These are phyloP conservation scores for Arachis hypogaea DNA, from an alignment of 306 rosid species.

Conservation along the genomic window DNA sequence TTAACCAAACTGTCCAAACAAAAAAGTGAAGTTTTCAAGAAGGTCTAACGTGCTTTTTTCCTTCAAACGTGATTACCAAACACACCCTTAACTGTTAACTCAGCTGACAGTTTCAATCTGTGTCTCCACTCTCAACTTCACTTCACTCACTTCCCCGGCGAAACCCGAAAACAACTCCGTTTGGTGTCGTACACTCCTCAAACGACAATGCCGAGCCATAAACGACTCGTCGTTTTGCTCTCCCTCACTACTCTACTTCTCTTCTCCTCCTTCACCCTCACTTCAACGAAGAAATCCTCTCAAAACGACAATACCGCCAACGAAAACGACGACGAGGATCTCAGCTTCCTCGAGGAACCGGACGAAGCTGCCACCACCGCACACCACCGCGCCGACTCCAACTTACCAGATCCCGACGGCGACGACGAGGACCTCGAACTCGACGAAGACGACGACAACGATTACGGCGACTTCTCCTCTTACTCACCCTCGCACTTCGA, in stretches of 20 bases:
- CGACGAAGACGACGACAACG: slow-evolving; percentile 45
- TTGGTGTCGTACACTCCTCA: background rate
- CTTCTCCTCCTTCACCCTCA: slow-evolving; percentile 59
- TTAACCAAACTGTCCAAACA: too few relatives aligned
- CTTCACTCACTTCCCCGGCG: slow-evolving; percentile 19
- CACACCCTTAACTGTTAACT: background rate
- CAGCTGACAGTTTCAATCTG: too few relatives aligned
- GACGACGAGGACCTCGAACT: slow-evolving; percentile 41
- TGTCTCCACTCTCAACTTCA: background rate
- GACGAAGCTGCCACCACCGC: slow-evolving; percentile 37
- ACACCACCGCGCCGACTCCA: background rate
- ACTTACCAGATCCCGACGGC: slow-evolving; percentile 57
- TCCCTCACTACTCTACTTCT: slow-evolving; percentile 56
- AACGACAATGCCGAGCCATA: slow-evolving; percentile 57
- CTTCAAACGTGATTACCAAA: too few relatives aligned
- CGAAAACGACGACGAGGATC: slow-evolving; percentile 85
- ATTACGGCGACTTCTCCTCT: slow-evolving; percentile 63
- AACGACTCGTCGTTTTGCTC: slow-evolving; percentile 53
- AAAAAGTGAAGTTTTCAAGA: too few relatives aligned
- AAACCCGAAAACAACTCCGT: background rate
- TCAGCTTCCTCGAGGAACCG: slow-evolving; percentile 85
- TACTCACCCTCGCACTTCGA: slow-evolving; percentile 54
- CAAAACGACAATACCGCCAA: slow-evolving; percentile 48
- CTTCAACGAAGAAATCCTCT: slow-evolving; percentile 40
- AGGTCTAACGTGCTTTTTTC: too few relatives aligned